These are phyloP conservation scores for Phytophthora palmivora DNA, from an alignment of 352 stramenopile genomes.

Conservation along the genomic window DNA sequence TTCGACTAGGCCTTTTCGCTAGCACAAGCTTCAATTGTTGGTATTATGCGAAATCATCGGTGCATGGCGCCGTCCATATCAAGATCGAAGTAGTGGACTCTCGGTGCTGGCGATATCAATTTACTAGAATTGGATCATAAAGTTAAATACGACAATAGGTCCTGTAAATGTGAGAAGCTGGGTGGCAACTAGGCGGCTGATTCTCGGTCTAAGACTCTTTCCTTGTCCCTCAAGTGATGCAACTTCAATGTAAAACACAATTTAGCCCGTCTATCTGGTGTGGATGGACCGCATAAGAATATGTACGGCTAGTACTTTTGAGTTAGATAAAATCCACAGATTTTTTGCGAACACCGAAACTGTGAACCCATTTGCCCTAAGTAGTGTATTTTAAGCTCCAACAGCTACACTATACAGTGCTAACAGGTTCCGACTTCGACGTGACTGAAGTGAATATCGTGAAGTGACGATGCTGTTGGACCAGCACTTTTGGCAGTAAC, in stretches of 20 bases:
- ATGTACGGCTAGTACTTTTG: slow-evolving; percentile 1
- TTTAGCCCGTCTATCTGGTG: slow-evolving; percentile 6
- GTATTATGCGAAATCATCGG: too few species aligned
- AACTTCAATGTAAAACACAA: slow-evolving; percentile 13
- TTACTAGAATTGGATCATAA: too few species aligned
- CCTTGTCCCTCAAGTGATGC: background rate
- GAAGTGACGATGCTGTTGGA: background rate
- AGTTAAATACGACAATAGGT: too few species aligned
- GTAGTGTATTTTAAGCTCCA: too few species aligned
- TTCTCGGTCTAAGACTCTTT: background rate
- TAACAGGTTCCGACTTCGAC: too few species aligned
- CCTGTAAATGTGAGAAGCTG: background rate
- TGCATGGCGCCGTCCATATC: too few species aligned
- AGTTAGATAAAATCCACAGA: slow-evolving; percentile 1
- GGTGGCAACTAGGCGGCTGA: background rate
- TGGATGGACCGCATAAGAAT: slow-evolving; percentile 1
- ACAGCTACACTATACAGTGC: too few species aligned
- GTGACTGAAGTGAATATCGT: background rate
- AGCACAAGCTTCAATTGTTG: too few species aligned
- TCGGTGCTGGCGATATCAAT: too few species aligned
- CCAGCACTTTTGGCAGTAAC: too few species aligned
- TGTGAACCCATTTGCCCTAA: too few species aligned
- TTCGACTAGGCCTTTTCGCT: background rate
- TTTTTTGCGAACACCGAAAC: slow-evolving; percentile 10
- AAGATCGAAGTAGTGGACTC: too few species aligned